Conservation (phyloP, 192 early-diverging fungal genomes). For the Backusella mclennaniae region DNA sequence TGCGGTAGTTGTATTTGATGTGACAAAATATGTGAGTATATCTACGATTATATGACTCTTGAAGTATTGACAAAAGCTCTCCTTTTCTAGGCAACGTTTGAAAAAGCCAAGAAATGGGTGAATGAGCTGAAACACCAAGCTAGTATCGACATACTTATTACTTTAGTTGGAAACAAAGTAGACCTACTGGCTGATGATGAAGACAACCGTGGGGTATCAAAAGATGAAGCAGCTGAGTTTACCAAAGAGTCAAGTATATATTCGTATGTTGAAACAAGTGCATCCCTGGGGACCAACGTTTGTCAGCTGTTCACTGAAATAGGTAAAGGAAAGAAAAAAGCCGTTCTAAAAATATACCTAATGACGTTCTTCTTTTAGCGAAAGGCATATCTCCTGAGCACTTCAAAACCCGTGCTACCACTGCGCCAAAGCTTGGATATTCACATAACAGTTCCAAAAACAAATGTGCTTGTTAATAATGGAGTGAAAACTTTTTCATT, state of each 20-base stretch:
- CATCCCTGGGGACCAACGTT: conserved; percentile 84
- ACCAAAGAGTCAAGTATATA: conserved; percentile 62
- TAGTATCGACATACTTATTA: conserved; percentile 94
- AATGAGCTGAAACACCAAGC: conserved; percentile 97
- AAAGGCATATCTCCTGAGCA: neutral
- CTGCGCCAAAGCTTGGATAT: neutral
- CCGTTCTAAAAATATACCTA: neutral
- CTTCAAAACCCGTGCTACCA: neutral
- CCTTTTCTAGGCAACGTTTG: conserved; percentile 44
- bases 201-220: conserved; percentile 33
- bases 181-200: conserved; percentile 53
- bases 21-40: conserved; percentile 69
- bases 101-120: conserved; percentile 95
- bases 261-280: conserved; percentile 88
- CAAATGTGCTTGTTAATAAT: neutral
- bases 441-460: neutral
- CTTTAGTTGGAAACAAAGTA: conserved; percentile 95
- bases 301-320: conserved; percentile 93
- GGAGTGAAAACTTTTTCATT: neutral
- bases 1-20: conserved; percentile 95
- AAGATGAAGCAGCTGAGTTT: conserved; percentile 46
- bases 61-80: neutral
- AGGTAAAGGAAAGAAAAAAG: conserved; percentile 13
- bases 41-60: neutral
- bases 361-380: neutral